Conservation (phyloP, 352 stramenopile species). For the Peronosclerospora sorghi region DNA sequence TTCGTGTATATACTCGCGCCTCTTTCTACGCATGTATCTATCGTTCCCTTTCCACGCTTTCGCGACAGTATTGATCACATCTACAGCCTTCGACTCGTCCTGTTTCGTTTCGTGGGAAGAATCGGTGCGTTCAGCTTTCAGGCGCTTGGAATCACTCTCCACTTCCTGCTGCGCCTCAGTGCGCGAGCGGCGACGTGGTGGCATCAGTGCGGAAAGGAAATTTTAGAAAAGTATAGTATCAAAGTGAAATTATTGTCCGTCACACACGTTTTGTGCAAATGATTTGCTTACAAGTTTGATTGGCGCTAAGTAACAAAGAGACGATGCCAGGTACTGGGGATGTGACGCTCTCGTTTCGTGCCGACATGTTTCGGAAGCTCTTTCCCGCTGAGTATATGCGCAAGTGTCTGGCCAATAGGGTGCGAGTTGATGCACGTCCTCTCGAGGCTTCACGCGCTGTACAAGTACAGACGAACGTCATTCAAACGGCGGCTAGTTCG, state of each 20-base stretch:
- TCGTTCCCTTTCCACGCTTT: not conserved
- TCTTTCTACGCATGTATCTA: conserved; percentile 14
- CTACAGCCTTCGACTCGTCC: no score
- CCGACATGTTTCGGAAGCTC: conserved; percentile 65
- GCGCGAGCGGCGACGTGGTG: no score
- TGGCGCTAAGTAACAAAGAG: not conserved
- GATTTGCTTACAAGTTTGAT: no score
- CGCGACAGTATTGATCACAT: no score
- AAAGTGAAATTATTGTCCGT: no score
- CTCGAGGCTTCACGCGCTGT: conserved; percentile 35
- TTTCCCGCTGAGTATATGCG: conserved; percentile 63
- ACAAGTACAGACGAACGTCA: conserved; percentile 52
- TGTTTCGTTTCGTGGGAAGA: no score
- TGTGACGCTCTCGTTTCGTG: conserved; percentile 38
- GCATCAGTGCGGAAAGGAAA: no score
- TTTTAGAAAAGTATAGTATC: no score
- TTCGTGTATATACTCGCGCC: conserved; percentile 14
- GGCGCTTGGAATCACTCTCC: no score
- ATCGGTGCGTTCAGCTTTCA: no score
- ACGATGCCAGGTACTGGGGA: conserved; percentile 8
- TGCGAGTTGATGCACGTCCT: conserved; percentile 48
- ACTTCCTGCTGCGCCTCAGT: no score
- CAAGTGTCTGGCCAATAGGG: conserved; percentile 45
- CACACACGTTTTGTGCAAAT: no score
- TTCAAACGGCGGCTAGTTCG: conserved; percentile 54